Base-by-base conservation (phyloP, 2,329 filamentous ascomycete species). In the Raffaelea deltoideospora region DNA sequence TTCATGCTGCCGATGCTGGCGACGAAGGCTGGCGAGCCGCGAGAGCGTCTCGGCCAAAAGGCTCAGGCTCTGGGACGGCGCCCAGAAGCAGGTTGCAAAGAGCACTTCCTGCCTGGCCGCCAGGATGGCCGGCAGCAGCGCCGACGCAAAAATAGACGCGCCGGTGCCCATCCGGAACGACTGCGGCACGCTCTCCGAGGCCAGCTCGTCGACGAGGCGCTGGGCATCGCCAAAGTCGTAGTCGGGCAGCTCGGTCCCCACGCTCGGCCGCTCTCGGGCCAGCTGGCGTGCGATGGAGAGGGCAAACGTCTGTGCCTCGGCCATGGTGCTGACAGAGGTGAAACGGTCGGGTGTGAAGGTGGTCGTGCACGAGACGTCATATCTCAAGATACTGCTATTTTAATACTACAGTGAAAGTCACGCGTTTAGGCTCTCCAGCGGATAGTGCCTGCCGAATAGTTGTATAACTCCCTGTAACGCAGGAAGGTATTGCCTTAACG, bases 121-220 rank as follows among this genome's bases (percentile, higher is more conserved):
- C 10, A 47, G 39, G 76, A 87, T 65, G 9, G 74, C 70, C 2
- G 79, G 72, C 1, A 78, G 56, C 7, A 85, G 60, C 4, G 61
- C 57, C 28, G 61, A 57, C 0, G 63, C 61, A 46, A 67, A 75
- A 22, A 78, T 64, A 5, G 65, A 66, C 15, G 64, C 58, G 6
- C 75, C 73, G 0, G 69, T 77, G 38, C 73, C 74, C 14, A 76
- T 52, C 20, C 60, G 59, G 43, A 78, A 67, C 5, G 59, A 57
- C 15, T 52, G 55, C 0, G 63, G 65, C 2, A 45, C 48, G 39
- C 68, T 69, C 15, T 56, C 60, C 5, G 63, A 65, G 38, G 71
- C 55, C 37, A 77, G 58, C 13, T 13, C 34, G 19, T 27, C 37
- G 3, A 18, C 23, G 18, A 19, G 13, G 18, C 18, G n/a, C 3